Percentiles rank a stretch among this genome's conserved stretches.
These are phyloP conservation scores for Corrigiola litoralis DNA, from an alignment of 179 eudicot genomes.

Conservation along the genomic window DNA sequence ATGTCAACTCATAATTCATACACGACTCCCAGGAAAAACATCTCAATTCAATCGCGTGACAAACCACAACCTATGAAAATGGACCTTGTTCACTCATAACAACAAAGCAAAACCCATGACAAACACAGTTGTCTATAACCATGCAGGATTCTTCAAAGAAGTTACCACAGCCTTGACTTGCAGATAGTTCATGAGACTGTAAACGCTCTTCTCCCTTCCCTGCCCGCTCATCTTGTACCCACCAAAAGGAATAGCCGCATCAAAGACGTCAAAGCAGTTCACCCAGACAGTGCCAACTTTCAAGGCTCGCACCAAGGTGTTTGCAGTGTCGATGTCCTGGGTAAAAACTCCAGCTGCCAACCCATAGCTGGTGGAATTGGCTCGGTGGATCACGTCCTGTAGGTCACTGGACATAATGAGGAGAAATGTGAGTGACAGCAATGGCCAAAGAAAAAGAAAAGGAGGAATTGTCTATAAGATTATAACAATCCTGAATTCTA, in stretches of 20 bases:
- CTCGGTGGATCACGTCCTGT: slow-evolving; percentile 46
- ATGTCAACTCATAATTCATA: too few relatives aligned
- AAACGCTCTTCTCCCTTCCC: slow-evolving; percentile 66
- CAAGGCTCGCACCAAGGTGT: slow-evolving; percentile 44
- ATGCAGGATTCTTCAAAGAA: slow-evolving; percentile 55
- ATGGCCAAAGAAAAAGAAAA: neutral
- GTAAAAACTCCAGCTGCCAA: slow-evolving; percentile 72
- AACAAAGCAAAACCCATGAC: too few relatives aligned
- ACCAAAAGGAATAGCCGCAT: slow-evolving; percentile 63
- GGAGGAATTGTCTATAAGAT: neutral
- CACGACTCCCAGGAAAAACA: too few relatives aligned
- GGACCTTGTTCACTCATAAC: too few relatives aligned
- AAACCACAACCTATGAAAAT: too few relatives aligned
- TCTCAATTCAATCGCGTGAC: too few relatives aligned
- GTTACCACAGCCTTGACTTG: slow-evolving; percentile 76
- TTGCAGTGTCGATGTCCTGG: slow-evolving; percentile 57
- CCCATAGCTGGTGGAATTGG: slow-evolving; percentile 50
- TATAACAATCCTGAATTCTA: neutral
- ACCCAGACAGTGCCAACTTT: slow-evolving; percentile 70
- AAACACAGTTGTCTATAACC: slow-evolving; percentile 41
- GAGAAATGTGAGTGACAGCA: neutral
- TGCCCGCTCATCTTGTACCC: slow-evolving; percentile 75
- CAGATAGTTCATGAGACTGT: slow-evolving; percentile 53
- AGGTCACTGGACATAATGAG: slow-evolving; percentile 27
- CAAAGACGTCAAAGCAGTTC: slow-evolving; percentile 54